Evolutionary conservation across 441 rosid species (phyloP).

Genomic region (Jatropha multifida): DNA sequence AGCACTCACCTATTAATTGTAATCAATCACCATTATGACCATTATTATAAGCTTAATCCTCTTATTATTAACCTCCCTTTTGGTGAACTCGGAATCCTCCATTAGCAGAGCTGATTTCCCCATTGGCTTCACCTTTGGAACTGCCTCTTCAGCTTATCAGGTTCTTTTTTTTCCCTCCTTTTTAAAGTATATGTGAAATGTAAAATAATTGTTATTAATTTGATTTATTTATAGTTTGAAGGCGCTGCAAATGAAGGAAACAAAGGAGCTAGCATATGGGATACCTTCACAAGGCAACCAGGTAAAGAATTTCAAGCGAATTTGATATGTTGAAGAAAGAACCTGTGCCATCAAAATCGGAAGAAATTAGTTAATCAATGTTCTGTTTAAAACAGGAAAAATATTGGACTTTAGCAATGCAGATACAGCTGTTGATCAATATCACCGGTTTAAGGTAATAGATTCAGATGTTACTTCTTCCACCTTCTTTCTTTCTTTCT

Average conservation of each 20-base stretch:
- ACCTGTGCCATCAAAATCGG: too few relatives aligned
- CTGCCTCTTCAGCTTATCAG: conserved; percentile 94
- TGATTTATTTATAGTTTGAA: conserved; percentile 53
- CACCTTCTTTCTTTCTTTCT: too few relatives aligned
- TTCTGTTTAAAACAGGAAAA: conserved; percentile 47
- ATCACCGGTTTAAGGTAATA: conserved; percentile 67
- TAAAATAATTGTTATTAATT: not conserved
- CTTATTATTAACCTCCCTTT: conserved; percentile 18
- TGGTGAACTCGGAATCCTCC: conserved; percentile 46
- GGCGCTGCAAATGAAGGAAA: conserved; percentile 86
- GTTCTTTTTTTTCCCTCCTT: conserved; percentile 25
- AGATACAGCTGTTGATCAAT: conserved; percentile 85
- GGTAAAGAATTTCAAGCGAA: conserved; percentile 32
- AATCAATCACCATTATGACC: conserved; percentile 22
- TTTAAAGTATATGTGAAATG: not conserved
- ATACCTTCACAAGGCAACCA: conserved; percentile 71
- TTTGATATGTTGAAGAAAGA: not conserved
- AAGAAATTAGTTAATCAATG: not conserved
- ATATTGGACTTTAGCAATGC: conserved; percentile 97
- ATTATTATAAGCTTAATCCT: conserved; percentile 15
- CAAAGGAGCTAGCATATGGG: conserved; percentile 88
- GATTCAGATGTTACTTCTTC: not conserved
- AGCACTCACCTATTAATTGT: not conserved
- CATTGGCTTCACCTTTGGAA: conserved; percentile 71
- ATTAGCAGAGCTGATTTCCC: conserved; percentile 70